Base-by-base conservation (phyloP, 78 protist genomes). In the Dictyostelium discoideum region DNA sequence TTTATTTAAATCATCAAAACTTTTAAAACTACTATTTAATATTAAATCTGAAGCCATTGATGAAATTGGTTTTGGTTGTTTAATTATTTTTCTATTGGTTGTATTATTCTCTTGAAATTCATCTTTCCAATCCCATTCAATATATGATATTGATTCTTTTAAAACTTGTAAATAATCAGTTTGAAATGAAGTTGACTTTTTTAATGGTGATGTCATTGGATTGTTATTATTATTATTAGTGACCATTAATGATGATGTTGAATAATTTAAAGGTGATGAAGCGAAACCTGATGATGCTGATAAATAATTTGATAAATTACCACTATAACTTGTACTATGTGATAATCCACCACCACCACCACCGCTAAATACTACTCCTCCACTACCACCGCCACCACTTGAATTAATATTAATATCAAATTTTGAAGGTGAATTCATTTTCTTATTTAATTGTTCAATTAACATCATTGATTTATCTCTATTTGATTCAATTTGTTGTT, bases 401-500 rank as follows among this genome's bases (percentile, higher is more conserved):
- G 37, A 32, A 32, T 32, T 32, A 50, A 0, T 29, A 1, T 57
- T 3, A 2, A 77, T 20, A 16, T 24, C 60, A 20, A 16, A 18
- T 32, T 37, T 78, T 54, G n/a, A 54, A 16, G 65, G 65, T 13
- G 65, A 10, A 81, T 37, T 18, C 46, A 78, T 46, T 72, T 85
- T 83, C 39, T 20, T 83, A 60, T 83, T 83, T 37, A 83, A 57
- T 10, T 80, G 85, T 48, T 90, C 83, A 37, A 83, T 60, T 26
- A 83, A 44, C 40, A 57, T 14, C 18, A 39, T 83, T 8, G 87
- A 73, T n/a, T n/a, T 80, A 37, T 90, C 94, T 48, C 86, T 18
- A 90, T 90, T 90, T n/a, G 73, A 81, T 42, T 90, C 94, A 3
- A 90, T n/a, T 5, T 82, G 73, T 72, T 82, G 87, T 72, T 90